phyloP scores from a whole-genome alignment of 2,329 filamentous ascomycete genomes.

The Nemania serpens region DNA sequence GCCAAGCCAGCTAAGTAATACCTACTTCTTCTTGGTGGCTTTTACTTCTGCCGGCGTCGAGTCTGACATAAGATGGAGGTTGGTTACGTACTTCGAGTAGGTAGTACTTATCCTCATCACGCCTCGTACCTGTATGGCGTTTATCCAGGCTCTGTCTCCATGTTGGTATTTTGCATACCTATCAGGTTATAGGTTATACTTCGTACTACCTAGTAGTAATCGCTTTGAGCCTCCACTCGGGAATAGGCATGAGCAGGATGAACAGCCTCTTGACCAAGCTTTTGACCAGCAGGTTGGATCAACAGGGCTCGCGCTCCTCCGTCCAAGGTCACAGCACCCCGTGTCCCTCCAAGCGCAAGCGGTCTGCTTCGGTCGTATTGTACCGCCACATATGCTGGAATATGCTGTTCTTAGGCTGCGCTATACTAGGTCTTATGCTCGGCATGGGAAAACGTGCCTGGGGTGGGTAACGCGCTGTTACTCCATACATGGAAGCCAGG shows the following conservation, averaged over 20 bases:
- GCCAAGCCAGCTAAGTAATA: not conserved
- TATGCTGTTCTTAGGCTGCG: not conserved
- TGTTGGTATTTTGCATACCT: too few species aligned
- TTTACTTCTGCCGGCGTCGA: not conserved
- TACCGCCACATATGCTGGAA: not conserved
- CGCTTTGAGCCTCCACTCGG: not conserved
- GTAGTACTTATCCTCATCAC: not conserved
- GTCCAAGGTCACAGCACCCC: not conserved
- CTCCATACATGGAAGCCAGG: not conserved
- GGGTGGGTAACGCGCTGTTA: not conserved
- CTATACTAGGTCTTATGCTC: not conserved
- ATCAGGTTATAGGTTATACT: too few species aligned
- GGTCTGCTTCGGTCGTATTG: not conserved
- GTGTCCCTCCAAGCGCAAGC: not conserved
- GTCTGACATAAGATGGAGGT: conserved; percentile 21
- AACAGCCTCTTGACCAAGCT: conserved; percentile 12
- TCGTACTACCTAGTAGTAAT: not conserved
- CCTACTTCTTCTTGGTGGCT: not conserved
- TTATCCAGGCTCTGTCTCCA: too few species aligned
- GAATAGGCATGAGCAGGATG: conserved; percentile 19
- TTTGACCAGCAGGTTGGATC: conserved; percentile 14
- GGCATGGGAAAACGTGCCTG: conserved; percentile 15
- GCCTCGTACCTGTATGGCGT: too few species aligned
- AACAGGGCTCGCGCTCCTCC: conserved; percentile 7
- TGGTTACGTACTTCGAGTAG: not conserved